phyloP scores from a whole-genome alignment of 1,284 basidiomycete genomes.

The Ceratobasidium sp. region DNA sequence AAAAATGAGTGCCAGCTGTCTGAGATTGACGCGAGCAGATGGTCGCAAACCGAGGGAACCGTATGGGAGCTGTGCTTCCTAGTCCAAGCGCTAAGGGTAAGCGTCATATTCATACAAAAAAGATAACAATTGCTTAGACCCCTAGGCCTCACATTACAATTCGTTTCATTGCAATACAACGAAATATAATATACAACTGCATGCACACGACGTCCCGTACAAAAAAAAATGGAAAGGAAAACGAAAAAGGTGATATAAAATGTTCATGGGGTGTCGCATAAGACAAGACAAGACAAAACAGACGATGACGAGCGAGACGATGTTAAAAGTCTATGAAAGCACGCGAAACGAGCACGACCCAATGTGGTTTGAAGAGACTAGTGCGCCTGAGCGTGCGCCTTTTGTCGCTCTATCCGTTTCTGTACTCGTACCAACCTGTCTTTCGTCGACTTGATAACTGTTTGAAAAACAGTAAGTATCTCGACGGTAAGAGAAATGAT shows the following conservation, averaged over 20 bases:
- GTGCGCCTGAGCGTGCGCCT: slow-evolving; percentile 10
- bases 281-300: neutral
- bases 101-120: neutral
- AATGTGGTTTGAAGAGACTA: neutral
- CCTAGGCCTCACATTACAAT: neutral
- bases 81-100: slow-evolving; percentile 26
- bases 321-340: slow-evolving; percentile 12
- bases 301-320: slow-evolving; percentile 1
- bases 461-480: neutral
- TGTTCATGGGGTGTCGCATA: too few species aligned
- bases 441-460: slow-evolving; percentile 43
- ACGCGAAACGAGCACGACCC: neutral
- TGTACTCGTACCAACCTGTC: slow-evolving; percentile 39
- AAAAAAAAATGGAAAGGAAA: neutral
- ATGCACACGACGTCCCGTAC: slow-evolving; percentile 21
- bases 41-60: slow-evolving; percentile 26
- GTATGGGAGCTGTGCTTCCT: slow-evolving; percentile 23
- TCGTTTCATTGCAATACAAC: slow-evolving; percentile 32
- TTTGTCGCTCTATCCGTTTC: slow-evolving; percentile 38
- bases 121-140: neutral
- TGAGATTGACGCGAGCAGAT: slow-evolving; percentile 30
- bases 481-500: neutral
- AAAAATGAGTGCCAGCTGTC: slow-evolving; percentile 20
- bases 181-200: slow-evolving; percentile 32
- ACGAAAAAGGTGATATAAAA: neutral